Base-by-base conservation (phyloP, 169 alveolate genomes). In the Prorocentrum cordatum region DNA sequence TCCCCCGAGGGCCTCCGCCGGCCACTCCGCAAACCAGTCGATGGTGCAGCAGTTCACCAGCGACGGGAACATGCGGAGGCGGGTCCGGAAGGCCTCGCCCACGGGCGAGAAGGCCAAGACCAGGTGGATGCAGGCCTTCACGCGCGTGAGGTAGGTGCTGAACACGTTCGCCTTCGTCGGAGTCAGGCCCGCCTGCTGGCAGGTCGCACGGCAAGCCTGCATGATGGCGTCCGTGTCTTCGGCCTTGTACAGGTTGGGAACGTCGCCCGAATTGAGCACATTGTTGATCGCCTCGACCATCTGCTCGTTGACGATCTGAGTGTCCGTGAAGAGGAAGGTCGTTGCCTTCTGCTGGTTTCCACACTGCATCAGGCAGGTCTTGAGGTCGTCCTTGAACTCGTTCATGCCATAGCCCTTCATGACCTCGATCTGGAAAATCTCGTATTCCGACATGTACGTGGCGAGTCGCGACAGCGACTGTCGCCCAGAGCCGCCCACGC, bases 11-110 rank as follows among this genome's bases (percentile, higher is more conserved):
- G 97, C 97, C 91, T 95, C 98, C 84, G 95, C 98, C 22, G 98
- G 98, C 98, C 98, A 96, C 91, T 96, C 98, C 12, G 97, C 93
- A 87, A 96, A 96, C 98, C 98, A 96, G 92, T 96, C 98, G 42
- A 96, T 95, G 77, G 98, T 95, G 92, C 97, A 96, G 87, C 97
- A 95, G 82, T 96, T 96, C 27, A 95, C 97, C 54, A 96, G 95
- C 31, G 98, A 95, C 16, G 83, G 84, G 54, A 68, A 50, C 68
- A 70, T 84, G 24, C 83, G 77, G 29, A 70, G 58, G 58, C 97
- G 93, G 35, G 95, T 94, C 62, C 96, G 93, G 93, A 96, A 95
- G 36, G 93, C 93, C 67, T 93, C 97, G 62, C 98, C 98, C 0
- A 95, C 93, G 1, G 98, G 98, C 32, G 96, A 92, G 97, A 96